Conservation (phyloP, 371 early-diverging fungal genomes). For the Synchytrium microbalum region DNA sequence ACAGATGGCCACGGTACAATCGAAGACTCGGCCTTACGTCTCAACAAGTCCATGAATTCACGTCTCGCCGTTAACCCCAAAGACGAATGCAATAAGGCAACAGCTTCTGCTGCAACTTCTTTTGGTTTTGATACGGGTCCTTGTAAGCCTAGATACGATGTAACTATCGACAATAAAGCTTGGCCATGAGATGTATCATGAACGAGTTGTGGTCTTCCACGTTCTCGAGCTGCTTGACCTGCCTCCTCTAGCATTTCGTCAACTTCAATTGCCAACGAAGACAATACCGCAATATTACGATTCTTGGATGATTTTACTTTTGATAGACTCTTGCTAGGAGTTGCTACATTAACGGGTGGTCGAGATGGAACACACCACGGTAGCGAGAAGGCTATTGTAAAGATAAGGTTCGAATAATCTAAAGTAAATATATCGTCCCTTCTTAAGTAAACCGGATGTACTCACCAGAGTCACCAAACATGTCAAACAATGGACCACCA, state of each 20-base stretch:
- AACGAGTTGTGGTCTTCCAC: constrained; percentile 16
- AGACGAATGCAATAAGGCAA: constrained; percentile 11
- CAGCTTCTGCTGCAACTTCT: constrained; percentile 9
- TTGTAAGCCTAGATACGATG: constrained; percentile 18
- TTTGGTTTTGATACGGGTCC: not conserved
- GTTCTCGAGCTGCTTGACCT: constrained; percentile 4
- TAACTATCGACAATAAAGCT: constrained; percentile 18
- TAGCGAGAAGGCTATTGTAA: constrained; percentile 21
- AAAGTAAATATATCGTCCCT: too few species aligned
- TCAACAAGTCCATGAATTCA: constrained; percentile 9
- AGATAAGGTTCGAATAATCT: too few species aligned
- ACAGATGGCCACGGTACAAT: not conserved
- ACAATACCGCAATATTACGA: not conserved
- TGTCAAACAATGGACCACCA: constrained; percentile 23
- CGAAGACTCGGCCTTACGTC: constrained; percentile 1
- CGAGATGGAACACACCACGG: constrained; percentile 22
- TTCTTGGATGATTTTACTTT: not conserved
- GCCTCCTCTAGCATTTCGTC: constrained; percentile 16
- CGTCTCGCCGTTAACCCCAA: constrained; percentile 24
- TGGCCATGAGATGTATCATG: constrained; percentile 17
- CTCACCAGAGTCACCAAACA: constrained; percentile 31
- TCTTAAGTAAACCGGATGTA: too few species aligned
- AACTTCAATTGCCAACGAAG: constrained; percentile 1
- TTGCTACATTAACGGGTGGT: not conserved
- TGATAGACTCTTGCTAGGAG: not conserved